phyloP scores from a whole-genome alignment of 2,329 filamentous ascomycete species.

The Alternaria gaisen region DNA sequence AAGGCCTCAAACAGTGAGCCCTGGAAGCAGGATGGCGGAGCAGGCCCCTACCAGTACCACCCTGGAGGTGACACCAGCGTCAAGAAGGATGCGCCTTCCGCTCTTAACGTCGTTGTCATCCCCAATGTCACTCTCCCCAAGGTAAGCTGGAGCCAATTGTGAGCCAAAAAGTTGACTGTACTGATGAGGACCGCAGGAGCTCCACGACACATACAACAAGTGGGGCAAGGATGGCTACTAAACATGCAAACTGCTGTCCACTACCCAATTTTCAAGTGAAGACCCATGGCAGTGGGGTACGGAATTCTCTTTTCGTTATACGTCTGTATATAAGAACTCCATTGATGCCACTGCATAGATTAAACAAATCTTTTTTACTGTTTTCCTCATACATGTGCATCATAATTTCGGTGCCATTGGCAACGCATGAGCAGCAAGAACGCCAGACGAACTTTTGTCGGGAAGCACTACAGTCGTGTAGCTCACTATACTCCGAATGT shows the following conservation, averaged over 20 bases:
- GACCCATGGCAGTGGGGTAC: not conserved
- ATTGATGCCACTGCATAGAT: conserved; percentile 13
- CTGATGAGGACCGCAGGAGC: conserved; percentile 63
- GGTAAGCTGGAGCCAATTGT: conserved; percentile 42
- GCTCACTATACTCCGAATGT: not conserved
- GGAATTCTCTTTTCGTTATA: conserved; percentile 12
- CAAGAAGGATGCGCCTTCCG: conserved; percentile 91
- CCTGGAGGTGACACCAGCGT: conserved; percentile 82
- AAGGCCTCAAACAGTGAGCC: conserved; percentile 84
- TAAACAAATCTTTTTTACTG: conserved; percentile 8
- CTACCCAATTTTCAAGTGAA: conserved; percentile 2
- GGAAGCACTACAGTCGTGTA: not conserved
- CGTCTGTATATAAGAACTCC: conserved; percentile 29
- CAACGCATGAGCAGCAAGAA: not conserved
- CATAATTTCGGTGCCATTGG: not conserved
- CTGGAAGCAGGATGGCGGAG: conserved; percentile 74
- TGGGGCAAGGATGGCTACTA: conserved; percentile 96
- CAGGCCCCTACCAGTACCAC: conserved; percentile 71
- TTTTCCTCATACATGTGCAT: conserved; percentile 1
- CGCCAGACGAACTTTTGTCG: not conserved
- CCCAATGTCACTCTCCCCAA: conserved; percentile 93
- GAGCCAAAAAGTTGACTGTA: not conserved
- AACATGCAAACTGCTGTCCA: conserved; percentile 2
- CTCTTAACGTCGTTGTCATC: conserved; percentile 92
- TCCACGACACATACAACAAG: conserved; percentile 99